Base-by-base conservation (phyloP, 1,284 basidiomycete species). In the Ustilago tritici region DNA sequence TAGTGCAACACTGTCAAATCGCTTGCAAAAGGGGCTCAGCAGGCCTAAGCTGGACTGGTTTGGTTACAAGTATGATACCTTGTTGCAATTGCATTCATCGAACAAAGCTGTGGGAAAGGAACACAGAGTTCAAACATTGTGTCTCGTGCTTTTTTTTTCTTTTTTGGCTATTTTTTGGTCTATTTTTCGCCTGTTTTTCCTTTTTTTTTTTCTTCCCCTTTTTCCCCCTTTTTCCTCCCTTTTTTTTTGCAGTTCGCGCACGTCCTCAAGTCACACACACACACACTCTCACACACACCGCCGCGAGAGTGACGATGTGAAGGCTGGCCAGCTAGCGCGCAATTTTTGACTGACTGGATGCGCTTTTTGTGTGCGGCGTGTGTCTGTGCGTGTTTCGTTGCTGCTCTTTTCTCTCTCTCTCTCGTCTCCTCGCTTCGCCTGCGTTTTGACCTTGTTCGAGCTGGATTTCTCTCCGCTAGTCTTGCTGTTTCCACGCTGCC, bases 351-450 rank as follows among this genome's bases (percentile, higher is more conserved):
- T 19, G n/a, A 19, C n/a, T 3, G 43, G n/a, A 19, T 46, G n/a
- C 43, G n/a, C 43, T 46, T 19, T 58, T 31, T 58, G 40, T 19
- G 55, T 43, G 43, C 23, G 23, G 23, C 23, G 23, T 23, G 56
- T 49, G 43, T 28, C 5, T 47, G 54, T 57, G 63, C 55, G 41
- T 46, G 32, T 61, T 3, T 61, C 32, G 34, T 31, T 40, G n/a
- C 47, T 17, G 43, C 43, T 46, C 36, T 38, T 14, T 17, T 54
- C 34, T 35, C 2, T 50, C 47, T 50, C 34, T 36, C 35, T 56
- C 17, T 46, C 59, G 38, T 34, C 32, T 46, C 41, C 41, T 34
- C 35, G n/a, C 59, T 28, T 35, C 23, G 34, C 34, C 34, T 58
- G 43, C 43, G 32, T 35, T 46, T 58, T 47, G 56, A 58, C 31